phyloP scores from a whole-genome alignment of 768 basidiomycete species.

The Mycena olivaceomarginata region DNA sequence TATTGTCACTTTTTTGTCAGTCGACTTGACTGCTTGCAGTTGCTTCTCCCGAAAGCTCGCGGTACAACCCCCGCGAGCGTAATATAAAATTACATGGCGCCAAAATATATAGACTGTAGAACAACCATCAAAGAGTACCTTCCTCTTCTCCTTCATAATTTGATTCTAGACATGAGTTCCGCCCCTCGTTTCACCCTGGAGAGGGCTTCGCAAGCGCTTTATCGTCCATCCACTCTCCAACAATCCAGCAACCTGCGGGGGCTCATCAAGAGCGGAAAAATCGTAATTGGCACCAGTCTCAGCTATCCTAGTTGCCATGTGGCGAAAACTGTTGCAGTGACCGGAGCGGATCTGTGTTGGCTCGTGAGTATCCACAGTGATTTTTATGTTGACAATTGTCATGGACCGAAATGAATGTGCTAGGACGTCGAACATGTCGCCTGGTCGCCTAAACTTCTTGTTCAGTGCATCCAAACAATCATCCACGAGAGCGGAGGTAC shows the following conservation, averaged over 20 bases:
- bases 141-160: no score
- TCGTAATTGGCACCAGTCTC: constrained; percentile 17
- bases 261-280: constrained; percentile 20
- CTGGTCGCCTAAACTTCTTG: constrained; percentile 22
- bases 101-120: no score
- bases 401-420: background rate
- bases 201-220: background rate
- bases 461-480: constrained; percentile 38
- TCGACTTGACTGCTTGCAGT: no score
- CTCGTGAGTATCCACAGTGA: background rate
- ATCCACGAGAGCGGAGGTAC: constrained; percentile 39
- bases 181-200: constrained; percentile 26
- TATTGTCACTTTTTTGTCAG: no score
- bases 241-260: constrained; percentile 29
- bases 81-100: no score
- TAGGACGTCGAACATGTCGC: constrained; percentile 41
- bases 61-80: no score
- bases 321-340: constrained; percentile 35
- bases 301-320: constrained; percentile 35
- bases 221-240: constrained; percentile 21
- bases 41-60: no score
- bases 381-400: background rate
- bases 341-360: constrained; percentile 36
- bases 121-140: no score
- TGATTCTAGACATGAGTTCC: background rate